Evolutionary conservation across 1,139 yeast species (phyloP), one percentile per base, ranked within the genome.

Genomic region (Hanseniaspora gamundiae): DNA sequence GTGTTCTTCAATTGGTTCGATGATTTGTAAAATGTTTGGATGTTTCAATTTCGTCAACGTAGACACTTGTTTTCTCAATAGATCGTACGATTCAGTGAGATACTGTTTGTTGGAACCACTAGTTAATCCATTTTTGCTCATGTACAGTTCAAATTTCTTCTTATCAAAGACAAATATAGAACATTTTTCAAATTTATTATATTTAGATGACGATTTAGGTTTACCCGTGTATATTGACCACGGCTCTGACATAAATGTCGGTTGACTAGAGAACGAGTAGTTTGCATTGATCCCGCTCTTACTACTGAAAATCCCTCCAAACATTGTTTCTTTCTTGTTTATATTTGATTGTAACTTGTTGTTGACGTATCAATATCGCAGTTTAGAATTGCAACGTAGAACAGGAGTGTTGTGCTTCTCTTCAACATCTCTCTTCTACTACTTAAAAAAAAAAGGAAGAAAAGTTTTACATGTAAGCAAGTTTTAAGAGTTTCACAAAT

Each of bases 161-260:
- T 88, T 91, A 59, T 85, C 95, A 57, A 88, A 85, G 30, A 84
- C 80, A 63, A 91, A 87, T 17, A 91, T 93, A 7, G 95, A 82
- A 1, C 79, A 94, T 35, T 78, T 78, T 7, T 53, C 49, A 8
- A 55, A 45, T 31, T 45, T 39, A 9, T 54, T 42, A 3, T 49
- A 36, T 11, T 49, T 46, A 13, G 51, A 48, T 13, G 57, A 44
- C 2, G 70, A 65, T 51, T 78, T 78, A 43, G 76, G 78, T 54
- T 81, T 83, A 26, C 94, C 97, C 2, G 91, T 86, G 53, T 77
- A 85, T 0, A 91, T 76, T 10, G 77, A 62, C 97, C 97, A 91
- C 16, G 94, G 86, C 28, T 86, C 94, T 6, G 82, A 72, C 2
- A 70, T 69, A 59, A 88, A 85, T 7, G 84, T 66, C 0, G 94